These are phyloP conservation scores for Cladobotryum mycophilum DNA, from an alignment of 2,329 filamentous ascomycete genomes.

Conservation along the genomic window DNA sequence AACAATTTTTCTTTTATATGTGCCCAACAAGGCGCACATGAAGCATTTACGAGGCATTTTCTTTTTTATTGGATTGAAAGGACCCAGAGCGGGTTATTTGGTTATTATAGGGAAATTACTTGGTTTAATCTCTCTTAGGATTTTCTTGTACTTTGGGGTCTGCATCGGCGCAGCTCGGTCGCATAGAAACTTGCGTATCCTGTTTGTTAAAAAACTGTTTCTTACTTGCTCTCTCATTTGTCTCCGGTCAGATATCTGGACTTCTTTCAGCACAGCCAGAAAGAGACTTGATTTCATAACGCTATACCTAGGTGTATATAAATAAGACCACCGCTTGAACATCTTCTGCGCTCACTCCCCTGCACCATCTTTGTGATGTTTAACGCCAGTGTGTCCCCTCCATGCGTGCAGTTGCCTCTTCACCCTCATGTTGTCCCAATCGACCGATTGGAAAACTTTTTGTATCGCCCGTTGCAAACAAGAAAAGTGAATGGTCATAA, in stretches of 20 bases:
- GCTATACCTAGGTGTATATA: background rate
- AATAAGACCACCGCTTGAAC: background rate
- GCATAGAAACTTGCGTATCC: constrained; percentile 8
- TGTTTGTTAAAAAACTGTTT: background rate
- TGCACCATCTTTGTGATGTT: background rate
- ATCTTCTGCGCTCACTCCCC: background rate
- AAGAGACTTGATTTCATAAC: background rate
- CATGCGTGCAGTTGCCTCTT: too few species aligned
- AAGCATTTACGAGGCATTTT: constrained; percentile 13
- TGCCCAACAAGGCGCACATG: constrained; percentile 1
- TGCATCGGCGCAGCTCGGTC: constrained; percentile 8
- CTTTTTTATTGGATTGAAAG: background rate
- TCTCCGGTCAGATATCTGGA: background rate
- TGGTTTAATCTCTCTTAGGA: background rate
- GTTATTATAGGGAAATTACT: background rate
- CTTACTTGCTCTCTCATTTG: background rate
- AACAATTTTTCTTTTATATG: constrained; percentile 7
- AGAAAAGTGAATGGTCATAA: too few species aligned
- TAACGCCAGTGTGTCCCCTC: too few species aligned
- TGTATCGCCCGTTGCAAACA: too few species aligned
- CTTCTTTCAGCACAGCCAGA: background rate
- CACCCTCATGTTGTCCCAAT: too few species aligned
- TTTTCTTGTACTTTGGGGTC: constrained; percentile 1
- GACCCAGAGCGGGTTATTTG: constrained; percentile 1
- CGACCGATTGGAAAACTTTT: too few species aligned